Evolutionary conservation across 2,329 filamentous ascomycete species (phyloP), one percentile per base, ranked within the genome.

Genomic region (Aspergillus texensis): DNA sequence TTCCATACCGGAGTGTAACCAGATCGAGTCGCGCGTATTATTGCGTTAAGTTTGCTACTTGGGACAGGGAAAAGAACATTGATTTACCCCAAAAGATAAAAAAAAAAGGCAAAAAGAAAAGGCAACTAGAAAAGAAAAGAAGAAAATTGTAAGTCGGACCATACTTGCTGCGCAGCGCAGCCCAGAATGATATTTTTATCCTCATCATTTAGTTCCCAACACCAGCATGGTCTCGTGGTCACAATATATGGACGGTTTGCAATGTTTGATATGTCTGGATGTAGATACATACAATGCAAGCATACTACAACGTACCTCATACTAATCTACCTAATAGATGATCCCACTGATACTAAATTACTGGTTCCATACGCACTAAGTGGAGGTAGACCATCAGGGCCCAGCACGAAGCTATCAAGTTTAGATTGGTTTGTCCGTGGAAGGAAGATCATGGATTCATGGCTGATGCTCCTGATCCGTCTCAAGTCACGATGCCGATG

Each of bases 1-100:
- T 64, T 63, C 54, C 60, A 61, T 70, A 67, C 65, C 63, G 58
- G 60, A 67, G 57, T 67, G 67, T 66, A 69, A 67, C 70, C 62
- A 67, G 69, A 71, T 71, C 67, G 64, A 64, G 65, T 65, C 61
- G 50, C 53, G 57, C 14, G 48, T 52, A 34, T 52, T 67, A 62
- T 65, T 58, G 43, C 43, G 46, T 58, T 36, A 10, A 55, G 52
- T 57, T 58, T 50, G 28, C 43, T 52, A 34, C 9, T 41, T 41
- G 16, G 39, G 39, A 41, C 39, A 41, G 16, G 14, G n/a, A 30
- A 24, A 52, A 52, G 19, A 50, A 52, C 43, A 52, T 34, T 39
- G 52, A 52, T 8, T 24, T 34, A 54, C 41, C 53, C 14, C 48
- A 56, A 50, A 64, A 53, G 16, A 61, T 28, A 32, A 36, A 61